phyloP scores from a whole-genome alignment of 1,284 basidiomycete species.

The Trichosporon sp. region DNA sequence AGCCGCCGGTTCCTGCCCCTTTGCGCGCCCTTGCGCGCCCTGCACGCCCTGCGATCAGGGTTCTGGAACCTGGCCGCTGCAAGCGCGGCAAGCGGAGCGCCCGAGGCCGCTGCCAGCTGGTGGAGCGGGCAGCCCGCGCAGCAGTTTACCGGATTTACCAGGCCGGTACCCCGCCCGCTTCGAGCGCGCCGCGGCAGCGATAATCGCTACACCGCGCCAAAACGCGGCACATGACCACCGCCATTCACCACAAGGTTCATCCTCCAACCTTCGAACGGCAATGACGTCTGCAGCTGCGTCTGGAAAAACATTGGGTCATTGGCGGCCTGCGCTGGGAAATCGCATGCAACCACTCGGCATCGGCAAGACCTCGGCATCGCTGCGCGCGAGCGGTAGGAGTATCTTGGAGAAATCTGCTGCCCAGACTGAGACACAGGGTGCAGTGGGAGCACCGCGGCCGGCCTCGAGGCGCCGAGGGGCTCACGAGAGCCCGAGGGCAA shows the following conservation, averaged over 20 bases:
- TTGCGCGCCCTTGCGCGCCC: too few species aligned
- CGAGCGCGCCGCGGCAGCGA: neutral
- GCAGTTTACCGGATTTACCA: neutral
- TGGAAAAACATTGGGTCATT: too few species aligned
- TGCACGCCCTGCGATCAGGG: too few species aligned
- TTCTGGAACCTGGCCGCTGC: too few species aligned
- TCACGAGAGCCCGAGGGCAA: neutral
- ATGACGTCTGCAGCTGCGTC: too few species aligned
- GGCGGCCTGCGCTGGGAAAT: too few species aligned
- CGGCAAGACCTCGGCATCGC: neutral
- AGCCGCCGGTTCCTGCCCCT: neutral
- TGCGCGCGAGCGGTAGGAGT: neutral
- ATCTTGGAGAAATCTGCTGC: too few species aligned
- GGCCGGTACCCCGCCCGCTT: neutral
- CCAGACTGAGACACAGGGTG: too few species aligned
- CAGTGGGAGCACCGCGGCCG: neutral
- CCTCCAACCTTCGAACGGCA: too few species aligned
- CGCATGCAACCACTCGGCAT: neutral
- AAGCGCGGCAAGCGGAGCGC: too few species aligned
- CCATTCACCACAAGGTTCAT: neutral
- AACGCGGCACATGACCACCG: neutral
- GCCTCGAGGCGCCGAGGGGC: neutral
- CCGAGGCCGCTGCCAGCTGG: neutral
- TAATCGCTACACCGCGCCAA: neutral
- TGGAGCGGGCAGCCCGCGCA: neutral